Evolutionary conservation across 176 grass and related monocot genomes (phyloP).

Genomic region (Saccharum spontaneum): DNA sequence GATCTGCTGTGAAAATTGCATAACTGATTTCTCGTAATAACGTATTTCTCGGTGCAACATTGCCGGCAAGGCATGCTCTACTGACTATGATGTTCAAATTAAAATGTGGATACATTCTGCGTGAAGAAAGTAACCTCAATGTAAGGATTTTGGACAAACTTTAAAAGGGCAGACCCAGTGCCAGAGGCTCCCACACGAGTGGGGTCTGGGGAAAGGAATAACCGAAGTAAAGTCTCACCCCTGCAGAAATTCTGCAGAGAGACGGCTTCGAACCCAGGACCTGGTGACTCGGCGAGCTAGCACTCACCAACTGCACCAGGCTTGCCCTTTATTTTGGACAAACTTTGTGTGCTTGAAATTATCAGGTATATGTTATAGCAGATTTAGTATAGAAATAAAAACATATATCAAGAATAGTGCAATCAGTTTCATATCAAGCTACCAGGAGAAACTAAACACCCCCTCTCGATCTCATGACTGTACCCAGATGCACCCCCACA

Average conservation of each 20-base stretch:
- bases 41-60: conserved; percentile 10
- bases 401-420: background rate
- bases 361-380: background rate
- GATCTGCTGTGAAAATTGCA: background rate
- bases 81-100: conserved; percentile 10
- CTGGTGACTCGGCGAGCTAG: too few relatives aligned
- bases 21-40: background rate
- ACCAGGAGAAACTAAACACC: background rate
- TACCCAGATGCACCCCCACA: background rate
- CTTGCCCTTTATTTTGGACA: background rate
- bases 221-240: too few relatives aligned
- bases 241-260: too few relatives aligned
- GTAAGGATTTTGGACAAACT: background rate
- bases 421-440: conserved; percentile 4
- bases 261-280: too few relatives aligned
- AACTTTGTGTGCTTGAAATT: background rate
- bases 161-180: too few relatives aligned
- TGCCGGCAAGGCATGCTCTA: background rate
- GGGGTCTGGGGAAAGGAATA: too few relatives aligned
- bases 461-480: background rate
- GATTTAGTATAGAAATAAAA: background rate
- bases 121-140: background rate
- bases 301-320: too few relatives aligned
- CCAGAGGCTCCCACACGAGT: too few relatives aligned
- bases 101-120: background rate